Conservation (phyloP, 257 asterid species). For the Primulina tabacum region DNA sequence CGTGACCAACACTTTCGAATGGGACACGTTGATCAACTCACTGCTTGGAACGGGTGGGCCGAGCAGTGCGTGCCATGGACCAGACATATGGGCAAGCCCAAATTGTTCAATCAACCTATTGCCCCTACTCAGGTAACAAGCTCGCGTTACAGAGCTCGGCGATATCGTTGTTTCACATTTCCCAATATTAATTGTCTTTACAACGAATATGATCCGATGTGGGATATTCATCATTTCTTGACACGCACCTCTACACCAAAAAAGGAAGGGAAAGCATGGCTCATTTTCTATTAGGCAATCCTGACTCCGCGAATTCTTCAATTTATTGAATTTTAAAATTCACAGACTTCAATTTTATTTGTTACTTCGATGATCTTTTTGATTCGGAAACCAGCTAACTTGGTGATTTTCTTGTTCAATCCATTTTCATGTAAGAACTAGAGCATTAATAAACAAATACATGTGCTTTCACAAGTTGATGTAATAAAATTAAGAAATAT, state of each 20-base stretch:
- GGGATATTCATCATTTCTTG: not conserved
- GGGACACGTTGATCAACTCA: not conserved
- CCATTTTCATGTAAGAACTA: no score
- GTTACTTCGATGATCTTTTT: no score
- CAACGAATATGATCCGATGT: not conserved
- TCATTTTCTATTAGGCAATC: no score
- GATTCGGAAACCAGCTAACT: no score
- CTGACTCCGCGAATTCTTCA: not conserved
- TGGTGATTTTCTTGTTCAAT: no score
- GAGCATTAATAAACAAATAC: no score
- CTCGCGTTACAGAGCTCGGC: not conserved
- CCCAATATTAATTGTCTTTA: not conserved
- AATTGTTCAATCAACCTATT: not conserved
- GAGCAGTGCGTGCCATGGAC: not conserved
- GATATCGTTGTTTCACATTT: accelerated
- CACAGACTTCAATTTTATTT: no score
- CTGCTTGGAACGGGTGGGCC: not conserved
- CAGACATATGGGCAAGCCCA: not conserved
- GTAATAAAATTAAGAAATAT: no score
- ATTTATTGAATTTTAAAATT: no score
- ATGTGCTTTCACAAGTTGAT: no score
- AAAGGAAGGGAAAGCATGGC: no score
- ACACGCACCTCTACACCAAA: no score
- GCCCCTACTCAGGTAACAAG: slow-evolving; percentile 9
- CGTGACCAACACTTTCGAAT: not conserved